These are phyloP conservation scores for Zizania palustris DNA, from an alignment of 202 grass and related monocot genomes.

Conservation along the genomic window DNA sequence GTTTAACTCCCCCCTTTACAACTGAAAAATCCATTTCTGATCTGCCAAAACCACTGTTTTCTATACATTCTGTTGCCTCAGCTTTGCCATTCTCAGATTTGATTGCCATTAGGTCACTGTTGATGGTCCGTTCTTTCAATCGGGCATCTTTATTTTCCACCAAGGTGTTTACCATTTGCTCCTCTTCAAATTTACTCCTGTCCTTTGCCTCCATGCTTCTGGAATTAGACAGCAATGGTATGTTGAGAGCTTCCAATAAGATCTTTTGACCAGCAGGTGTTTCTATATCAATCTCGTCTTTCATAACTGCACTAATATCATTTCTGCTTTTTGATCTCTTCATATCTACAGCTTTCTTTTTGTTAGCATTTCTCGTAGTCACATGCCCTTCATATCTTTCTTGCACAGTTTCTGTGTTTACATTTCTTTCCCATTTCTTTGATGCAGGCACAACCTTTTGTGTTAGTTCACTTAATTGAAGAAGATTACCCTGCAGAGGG, in stretches of 20 bases:
- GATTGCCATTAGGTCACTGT: slow-evolving; percentile 45
- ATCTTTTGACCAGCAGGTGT: slow-evolving; percentile 48
- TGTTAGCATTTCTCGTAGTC: slow-evolving; percentile 70
- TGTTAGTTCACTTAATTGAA: slow-evolving; percentile 66
- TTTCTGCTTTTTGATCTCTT: slow-evolving; percentile 52
- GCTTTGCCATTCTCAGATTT: slow-evolving; percentile 55
- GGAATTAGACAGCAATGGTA: slow-evolving; percentile 39
- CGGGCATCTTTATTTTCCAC: slow-evolving; percentile 45
- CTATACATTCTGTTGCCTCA: slow-evolving; percentile 48
- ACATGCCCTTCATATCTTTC: slow-evolving; percentile 50
- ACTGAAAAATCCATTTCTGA: slow-evolving; percentile 50
- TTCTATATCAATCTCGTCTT: slow-evolving; percentile 67
- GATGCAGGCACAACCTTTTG: slow-evolving; percentile 54
- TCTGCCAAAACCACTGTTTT: slow-evolving; percentile 47
- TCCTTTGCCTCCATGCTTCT: slow-evolving; percentile 48
- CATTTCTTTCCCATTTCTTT: slow-evolving; percentile 54
- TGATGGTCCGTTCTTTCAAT: slow-evolving; percentile 48
- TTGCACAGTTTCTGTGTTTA: slow-evolving; percentile 42
- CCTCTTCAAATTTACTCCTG: slow-evolving; percentile 54
- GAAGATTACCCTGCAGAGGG: slow-evolving; percentile 59
- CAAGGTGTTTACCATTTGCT: slow-evolving; percentile 39
- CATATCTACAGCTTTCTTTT: slow-evolving; percentile 44
- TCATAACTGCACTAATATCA: slow-evolving; percentile 49
- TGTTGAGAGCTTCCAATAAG: slow-evolving; percentile 52
- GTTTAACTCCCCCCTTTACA: slow-evolving; percentile 54